Evolutionary conservation across 805 yeast genomes (phyloP).

Genomic region (Candida piceae): DNA sequence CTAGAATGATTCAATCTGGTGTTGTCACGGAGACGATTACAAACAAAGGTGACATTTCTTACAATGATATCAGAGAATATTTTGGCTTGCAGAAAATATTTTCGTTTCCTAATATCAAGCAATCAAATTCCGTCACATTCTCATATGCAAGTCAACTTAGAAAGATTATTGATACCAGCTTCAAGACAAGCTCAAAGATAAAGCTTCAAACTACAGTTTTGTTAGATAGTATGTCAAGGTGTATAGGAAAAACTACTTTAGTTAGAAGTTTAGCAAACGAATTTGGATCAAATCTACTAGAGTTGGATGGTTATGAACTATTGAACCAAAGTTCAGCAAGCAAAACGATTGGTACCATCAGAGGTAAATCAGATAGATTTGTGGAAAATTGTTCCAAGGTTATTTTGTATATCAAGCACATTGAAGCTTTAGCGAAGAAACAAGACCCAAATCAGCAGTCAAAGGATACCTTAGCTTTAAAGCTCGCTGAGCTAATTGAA

Average conservation of each 20-base stretch:
- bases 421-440: constrained; percentile 69
- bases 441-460: constrained; percentile 48
- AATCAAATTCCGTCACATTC: constrained; percentile 27
- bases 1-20: constrained; percentile 69
- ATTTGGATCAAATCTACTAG: constrained; percentile 62
- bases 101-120: constrained; percentile 9
- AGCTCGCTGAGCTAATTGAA: constrained; percentile 51
- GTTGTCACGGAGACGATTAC: constrained; percentile 38
- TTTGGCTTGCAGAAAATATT: constrained; percentile 11
- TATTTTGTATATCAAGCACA: constrained; percentile 60
- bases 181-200: constrained; percentile 26
- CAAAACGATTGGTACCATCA: constrained; percentile 71
- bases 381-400: constrained; percentile 40
- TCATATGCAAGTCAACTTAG: constrained; percentile 46
- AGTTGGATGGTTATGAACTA: constrained; percentile 64
- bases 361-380: constrained; percentile 70
- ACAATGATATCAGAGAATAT: constrained; percentile 11
- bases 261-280: constrained; percentile 50
- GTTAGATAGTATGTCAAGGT: constrained; percentile 63
- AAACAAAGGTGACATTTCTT: constrained; percentile 11
- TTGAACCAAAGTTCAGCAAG: constrained; percentile 66
- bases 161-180: constrained; percentile 52
- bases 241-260: constrained; percentile 72
- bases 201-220: constrained; percentile 57
- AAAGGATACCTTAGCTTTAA: constrained; percentile 44